These are phyloP conservation scores for Pinus tabuliformis DNA, from an alignment of 75 land plant genomes.

Conservation along the genomic window DNA sequence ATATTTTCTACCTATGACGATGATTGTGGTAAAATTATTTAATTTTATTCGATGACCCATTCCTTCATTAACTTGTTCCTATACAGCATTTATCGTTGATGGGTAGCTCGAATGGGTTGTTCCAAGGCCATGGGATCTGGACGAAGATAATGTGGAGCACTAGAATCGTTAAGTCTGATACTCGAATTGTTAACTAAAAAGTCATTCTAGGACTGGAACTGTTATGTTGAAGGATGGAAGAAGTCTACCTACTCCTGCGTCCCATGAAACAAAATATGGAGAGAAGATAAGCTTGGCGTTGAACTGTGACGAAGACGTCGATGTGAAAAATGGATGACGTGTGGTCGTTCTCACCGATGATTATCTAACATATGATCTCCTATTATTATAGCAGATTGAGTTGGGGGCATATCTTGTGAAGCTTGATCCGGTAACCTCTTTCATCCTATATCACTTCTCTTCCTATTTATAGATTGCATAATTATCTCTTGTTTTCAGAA, in stretches of 20 bases:
- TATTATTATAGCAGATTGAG: slow-evolving; percentile 57
- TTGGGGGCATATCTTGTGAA: slow-evolving; percentile 78
- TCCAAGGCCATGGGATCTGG: slow-evolving; percentile 67
- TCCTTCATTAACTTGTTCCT: too few relatives aligned
- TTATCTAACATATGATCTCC: too few relatives aligned
- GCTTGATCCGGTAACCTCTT: slow-evolving; percentile 20
- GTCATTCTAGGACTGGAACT: slow-evolving; percentile 25
- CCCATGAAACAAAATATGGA: slow-evolving; percentile 3
- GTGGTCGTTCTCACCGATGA: slow-evolving; percentile 57
- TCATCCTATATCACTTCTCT: too few relatives aligned
- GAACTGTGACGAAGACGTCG: slow-evolving; percentile 73
- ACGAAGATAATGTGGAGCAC: slow-evolving; percentile 23
- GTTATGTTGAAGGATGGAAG: slow-evolving; percentile 27
- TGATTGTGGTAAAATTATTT: too few relatives aligned
- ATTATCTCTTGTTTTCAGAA: too few relatives aligned
- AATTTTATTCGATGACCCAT: too few relatives aligned
- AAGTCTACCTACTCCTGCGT: slow-evolving; percentile 37
- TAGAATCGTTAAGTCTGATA: slow-evolving; percentile 29
- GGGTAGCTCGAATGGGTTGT: slow-evolving; percentile 53
- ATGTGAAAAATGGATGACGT: slow-evolving; percentile 63
- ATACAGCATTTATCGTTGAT: slow-evolving; percentile 28
- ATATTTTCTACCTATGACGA: too few relatives aligned
- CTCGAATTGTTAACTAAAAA: too few relatives aligned
- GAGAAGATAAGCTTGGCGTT: slow-evolving; percentile 30
- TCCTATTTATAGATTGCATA: too few relatives aligned